Evolutionary conservation across 805 yeast species (phyloP).

Genomic region (Starmerella lactis-condensi): DNA sequence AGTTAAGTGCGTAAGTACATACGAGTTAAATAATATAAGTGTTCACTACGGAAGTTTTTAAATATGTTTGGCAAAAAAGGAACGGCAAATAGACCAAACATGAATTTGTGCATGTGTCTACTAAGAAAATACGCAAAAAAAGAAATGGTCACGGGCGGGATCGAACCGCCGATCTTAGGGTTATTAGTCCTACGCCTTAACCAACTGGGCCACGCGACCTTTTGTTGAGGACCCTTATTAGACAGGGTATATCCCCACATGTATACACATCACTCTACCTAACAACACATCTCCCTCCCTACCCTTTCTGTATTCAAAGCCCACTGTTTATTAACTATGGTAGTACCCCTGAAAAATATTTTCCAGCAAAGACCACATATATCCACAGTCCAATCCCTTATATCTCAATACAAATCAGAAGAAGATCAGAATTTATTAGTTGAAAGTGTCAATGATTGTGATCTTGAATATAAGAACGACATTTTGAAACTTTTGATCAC

Average conservation of each 20-base stretch:
- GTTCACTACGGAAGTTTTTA: no score
- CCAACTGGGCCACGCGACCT: constrained; percentile 44
- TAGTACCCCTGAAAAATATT: neutral
- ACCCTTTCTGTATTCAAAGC: no score
- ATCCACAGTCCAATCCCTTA: neutral
- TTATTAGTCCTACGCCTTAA: constrained; percentile 43
- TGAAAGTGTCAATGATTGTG: neutral
- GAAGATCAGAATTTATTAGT: neutral
- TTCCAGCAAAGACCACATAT: neutral
- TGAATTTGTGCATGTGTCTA: no score
- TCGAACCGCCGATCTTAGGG: constrained; percentile 34
- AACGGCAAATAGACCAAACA: no score
- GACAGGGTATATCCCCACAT: neutral
- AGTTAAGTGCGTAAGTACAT: neutral
- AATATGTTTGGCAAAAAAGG: no score
- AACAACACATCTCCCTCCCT: no score
- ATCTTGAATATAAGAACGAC: constrained; percentile 3
- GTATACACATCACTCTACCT: neutral
- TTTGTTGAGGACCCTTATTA: neutral
- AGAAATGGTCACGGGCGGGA: constrained; percentile 21
- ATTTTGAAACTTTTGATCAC: constrained; percentile 4
- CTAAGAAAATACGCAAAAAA: constrained; percentile 4
- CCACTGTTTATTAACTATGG: no score
- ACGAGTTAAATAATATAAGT: neutral
- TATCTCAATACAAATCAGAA: neutral